These are phyloP conservation scores for Hypsizygus marmoreus DNA, from an alignment of 768 basidiomycete species.

Conservation along the genomic window DNA sequence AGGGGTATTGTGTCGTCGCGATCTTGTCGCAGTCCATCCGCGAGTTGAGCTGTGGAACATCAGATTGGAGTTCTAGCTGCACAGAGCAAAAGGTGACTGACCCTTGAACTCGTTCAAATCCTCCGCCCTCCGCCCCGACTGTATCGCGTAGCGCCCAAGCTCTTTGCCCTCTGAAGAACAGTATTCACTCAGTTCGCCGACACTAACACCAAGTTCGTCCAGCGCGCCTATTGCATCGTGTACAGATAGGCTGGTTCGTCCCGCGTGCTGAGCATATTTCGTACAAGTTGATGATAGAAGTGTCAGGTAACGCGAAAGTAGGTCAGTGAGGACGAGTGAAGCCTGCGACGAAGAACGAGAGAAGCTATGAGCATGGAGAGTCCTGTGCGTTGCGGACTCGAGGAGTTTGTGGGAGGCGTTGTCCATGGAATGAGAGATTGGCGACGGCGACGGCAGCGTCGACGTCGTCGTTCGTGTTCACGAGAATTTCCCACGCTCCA, in stretches of 20 bases:
- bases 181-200: constrained; percentile 73
- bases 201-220: constrained; percentile 70
- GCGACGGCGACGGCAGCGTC: constrained; percentile 10
- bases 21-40: constrained; percentile 57
- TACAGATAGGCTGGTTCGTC: constrained; percentile 56
- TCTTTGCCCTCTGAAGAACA: constrained; percentile 68
- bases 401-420: constrained; percentile 58
- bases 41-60: constrained; percentile 55
- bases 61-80: constrained; percentile 23
- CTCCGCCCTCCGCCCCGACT: constrained; percentile 65
- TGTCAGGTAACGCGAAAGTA: constrained; percentile 73
- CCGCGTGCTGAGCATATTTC: constrained; percentile 74
- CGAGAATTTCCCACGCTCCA: constrained; percentile 23
- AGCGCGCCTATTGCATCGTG: constrained; percentile 67
- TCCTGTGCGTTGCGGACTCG: constrained; percentile 66
- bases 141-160: constrained; percentile 64
- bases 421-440: constrained; percentile 42
- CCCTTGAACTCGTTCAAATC: constrained; percentile 75
- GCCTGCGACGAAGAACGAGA: constrained; percentile 77
- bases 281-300: constrained; percentile 68
- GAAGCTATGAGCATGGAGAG: constrained; percentile 78
- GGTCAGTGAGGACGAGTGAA: constrained; percentile 67
- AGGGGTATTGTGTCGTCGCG: constrained; percentile 58
- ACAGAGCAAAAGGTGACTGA: constrained; percentile 38
- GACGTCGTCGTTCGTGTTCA: constrained; percentile 19